A percentile compares a stretch with the other conserved stretches of the same genome.
Conservation (phyloP, 2,329 filamentous ascomycete species). For the Verticillium tricorpus region DNA sequence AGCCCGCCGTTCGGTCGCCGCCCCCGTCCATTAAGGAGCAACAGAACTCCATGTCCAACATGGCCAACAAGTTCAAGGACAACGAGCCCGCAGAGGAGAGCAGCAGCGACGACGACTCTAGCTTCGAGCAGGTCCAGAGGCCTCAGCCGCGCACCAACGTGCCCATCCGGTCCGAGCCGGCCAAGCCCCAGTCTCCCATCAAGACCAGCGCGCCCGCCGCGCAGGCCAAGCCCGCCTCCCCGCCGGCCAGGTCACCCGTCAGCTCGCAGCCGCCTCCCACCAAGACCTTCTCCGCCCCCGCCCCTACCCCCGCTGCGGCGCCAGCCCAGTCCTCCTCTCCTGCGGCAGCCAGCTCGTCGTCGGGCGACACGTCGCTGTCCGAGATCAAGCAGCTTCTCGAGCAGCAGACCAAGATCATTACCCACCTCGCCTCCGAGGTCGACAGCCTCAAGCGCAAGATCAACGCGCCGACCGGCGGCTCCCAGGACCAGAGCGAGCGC, state of each 20-base stretch:
- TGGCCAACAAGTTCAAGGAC: conserved; percentile 84
- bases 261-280: conserved; percentile 7
- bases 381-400: conserved; percentile 77
- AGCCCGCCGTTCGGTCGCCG: conserved; percentile 34
- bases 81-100: conserved; percentile 55
- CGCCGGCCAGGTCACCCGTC: conserved; percentile 24
- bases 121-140: conserved; percentile 82
- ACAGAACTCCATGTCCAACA: conserved; percentile 77
- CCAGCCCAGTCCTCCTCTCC: conserved; percentile 18
- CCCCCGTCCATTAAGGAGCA: conserved; percentile 77
- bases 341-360: conserved; percentile 20
- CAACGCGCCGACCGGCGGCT: conserved; percentile 38
- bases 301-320: conserved; percentile 18
- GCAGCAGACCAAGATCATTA: conserved; percentile 73
- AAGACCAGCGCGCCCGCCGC: conserved; percentile 30
- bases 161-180: conserved; percentile 30
- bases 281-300: conserved; percentile 12
- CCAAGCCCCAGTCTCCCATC: conserved; percentile 39
- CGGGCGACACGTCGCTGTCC: conserved; percentile 61
- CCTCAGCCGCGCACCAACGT: conserved; percentile 56
- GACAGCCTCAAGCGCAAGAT: conserved; percentile 77
- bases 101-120: conserved; percentile 64
- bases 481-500: conserved; percentile 61
- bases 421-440: conserved; percentile 65
- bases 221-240: conserved; percentile 17